Evolutionary conservation across 2,329 filamentous ascomycete genomes (phyloP).

Genomic region (Elsinoe perseae): DNA sequence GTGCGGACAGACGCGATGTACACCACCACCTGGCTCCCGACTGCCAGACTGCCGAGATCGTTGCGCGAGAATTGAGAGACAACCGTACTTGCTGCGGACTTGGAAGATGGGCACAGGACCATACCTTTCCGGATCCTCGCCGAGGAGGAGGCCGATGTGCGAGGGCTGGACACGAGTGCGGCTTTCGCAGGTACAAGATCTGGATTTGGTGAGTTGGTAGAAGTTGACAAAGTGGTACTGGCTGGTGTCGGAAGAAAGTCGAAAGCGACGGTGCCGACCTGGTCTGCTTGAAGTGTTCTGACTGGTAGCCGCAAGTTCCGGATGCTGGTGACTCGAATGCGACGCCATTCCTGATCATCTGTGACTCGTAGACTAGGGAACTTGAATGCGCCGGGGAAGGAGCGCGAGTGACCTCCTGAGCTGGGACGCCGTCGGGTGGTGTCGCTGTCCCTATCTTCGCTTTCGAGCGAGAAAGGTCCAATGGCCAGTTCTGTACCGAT

Average conservation of each 20-base stretch:
- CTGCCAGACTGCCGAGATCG: constrained; percentile 54
- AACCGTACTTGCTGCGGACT: constrained; percentile 43
- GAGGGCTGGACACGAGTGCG: constrained; percentile 5
- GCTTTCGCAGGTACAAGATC: neutral
- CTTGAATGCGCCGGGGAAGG: constrained; percentile 41
- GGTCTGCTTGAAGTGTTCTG: constrained; percentile 63
- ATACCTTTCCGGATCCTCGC: constrained; percentile 64
- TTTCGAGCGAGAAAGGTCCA: constrained; percentile 54
- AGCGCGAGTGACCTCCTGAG: constrained; percentile 37
- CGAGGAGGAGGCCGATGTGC: constrained; percentile 23
- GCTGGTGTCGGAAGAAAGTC: constrained; percentile 43
- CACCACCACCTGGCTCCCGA: constrained; percentile 66
- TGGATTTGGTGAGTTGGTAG: neutral
- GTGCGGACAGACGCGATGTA: constrained; percentile 84
- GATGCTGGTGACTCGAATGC: constrained; percentile 73
- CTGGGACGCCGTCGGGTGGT: constrained; percentile 24
- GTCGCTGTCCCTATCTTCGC: constrained; percentile 31
- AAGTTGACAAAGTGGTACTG: neutral
- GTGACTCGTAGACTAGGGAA: constrained; percentile 13
- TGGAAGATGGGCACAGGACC: constrained; percentile 58
- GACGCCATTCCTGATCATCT: constrained; percentile 63
- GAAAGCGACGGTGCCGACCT: constrained; percentile 84
- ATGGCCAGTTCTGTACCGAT: constrained; percentile 71
- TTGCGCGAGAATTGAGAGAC: constrained; percentile 62
- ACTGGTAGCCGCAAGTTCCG: constrained; percentile 83